Evolutionary conservation across 225 moss, liverwort and hornwort genomes (phyloP), one percentile per base, ranked within the genome.

Genomic region (Lunularia cruciata): DNA sequence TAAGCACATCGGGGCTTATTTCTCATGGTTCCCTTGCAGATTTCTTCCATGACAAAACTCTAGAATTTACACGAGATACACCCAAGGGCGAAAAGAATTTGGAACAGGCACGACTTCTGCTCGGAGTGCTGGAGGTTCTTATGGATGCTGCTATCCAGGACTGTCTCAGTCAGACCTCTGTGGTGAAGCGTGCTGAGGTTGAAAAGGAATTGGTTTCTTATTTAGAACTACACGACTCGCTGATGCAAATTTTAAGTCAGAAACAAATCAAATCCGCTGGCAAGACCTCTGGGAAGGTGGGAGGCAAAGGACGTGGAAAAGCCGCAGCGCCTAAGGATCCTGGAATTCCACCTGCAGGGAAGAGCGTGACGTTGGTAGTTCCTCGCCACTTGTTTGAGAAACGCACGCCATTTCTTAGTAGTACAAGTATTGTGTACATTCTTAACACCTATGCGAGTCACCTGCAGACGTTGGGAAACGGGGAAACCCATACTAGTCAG

Each of bases 101-200:
- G 77, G 88, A 93, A 77, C 84, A 83, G 72, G 93, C 88, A 34
- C 84, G 88, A 76, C 80, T 93, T 49, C 77, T 93, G 70, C 77
- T 90, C 74, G 90, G 93, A 61, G 84, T 90, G 60, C 71, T 93
- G 74, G 90, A 93, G 74, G 93, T 93, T 53, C 73, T 93, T 12
- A 79, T 90, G 56, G 88, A 90, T 47, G 83, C 88, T 46, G 86
- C 85, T 80, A 83, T 88, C 45, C 72, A 58, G 64, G 87, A 93
- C 75, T 67, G 83, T 57, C 73, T 70, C n/a, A 73, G 72, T 55
- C 78, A 73, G 72, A 68, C 83, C 9, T 72, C 72, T 34, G 76
- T 87, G 18, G 77, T 76, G 51, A 83, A 77, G 65, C 78, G 82
- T 58, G 70, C 36, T 58, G 89, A 87, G 67, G 75, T 80, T 57